Base-by-base conservation (phyloP, 768 basidiomycete genomes). In the Phaeotremella skinneri region DNA sequence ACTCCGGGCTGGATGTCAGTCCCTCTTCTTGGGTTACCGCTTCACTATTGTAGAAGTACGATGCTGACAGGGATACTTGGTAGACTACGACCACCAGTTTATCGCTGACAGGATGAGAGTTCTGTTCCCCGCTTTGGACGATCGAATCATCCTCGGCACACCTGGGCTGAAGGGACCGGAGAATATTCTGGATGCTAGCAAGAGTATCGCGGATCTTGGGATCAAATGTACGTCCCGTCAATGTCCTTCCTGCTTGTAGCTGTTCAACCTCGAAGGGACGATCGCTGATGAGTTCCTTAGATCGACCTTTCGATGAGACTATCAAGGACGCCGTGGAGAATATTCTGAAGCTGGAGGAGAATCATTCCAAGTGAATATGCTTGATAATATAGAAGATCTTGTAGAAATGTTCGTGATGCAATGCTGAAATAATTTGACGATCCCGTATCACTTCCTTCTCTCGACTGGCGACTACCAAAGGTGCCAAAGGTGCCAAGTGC, bases 291-390 rank as follows among this genome's bases (percentile, higher is more conserved):
- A 21, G 56, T 30, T 25, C 3, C 20, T 17, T 41, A 70, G 68
- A 64, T 55, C 60, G 59, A 49, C 55, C 63, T 16, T 60, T 67
- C 26, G 61, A 68, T 3, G 62, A 68, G 16, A 64, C 65, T 25
- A 49, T 68, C 52, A 60, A 51, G 34, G 67, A 64, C 48, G 56
- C 61, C 13, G 66, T 63, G 31, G 51, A 62, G 14, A 49, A 55
- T 31, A 52, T 72, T 50, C 53, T 72, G 21, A 62, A 60, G 29
- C 39, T 72, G 1, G 70, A 72, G 61, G 57, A 62, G 59, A 20
- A 7, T 20, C 43, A 45, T 9, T 11, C 43, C 21, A 14, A 20
- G 23, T 37, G 34, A 37, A 37, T n/a, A n/a, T n/a, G n/a, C n/a
- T n/a, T n/a, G n/a, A n/a, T n/a, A n/a, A n/a, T n/a, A n/a, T n/a